phyloP scores from a whole-genome alignment of 805 yeast species.

The Saccharomycopsis sp. region DNA sequence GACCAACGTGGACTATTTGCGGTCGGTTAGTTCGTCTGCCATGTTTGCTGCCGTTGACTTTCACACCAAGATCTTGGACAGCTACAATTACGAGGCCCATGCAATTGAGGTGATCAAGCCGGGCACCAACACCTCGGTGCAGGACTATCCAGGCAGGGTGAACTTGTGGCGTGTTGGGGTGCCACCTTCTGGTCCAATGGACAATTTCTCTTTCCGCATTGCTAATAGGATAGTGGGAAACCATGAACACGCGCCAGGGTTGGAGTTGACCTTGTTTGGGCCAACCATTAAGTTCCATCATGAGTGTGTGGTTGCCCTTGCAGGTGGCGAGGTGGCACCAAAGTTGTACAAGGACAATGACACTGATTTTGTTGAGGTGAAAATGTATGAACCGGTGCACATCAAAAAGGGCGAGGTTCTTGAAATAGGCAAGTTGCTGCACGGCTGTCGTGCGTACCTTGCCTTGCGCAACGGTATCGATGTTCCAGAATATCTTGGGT shows the following conservation, averaged over 20 bases:
- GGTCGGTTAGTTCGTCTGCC: slow-evolving; percentile 72
- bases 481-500: slow-evolving; percentile 87
- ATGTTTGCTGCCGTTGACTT: slow-evolving; percentile 81
- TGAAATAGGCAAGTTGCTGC: slow-evolving; percentile 66
- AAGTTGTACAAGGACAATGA: slow-evolving; percentile 5
- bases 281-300: slow-evolving; percentile 81
- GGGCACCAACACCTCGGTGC: slow-evolving; percentile 94
- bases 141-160: slow-evolving; percentile 88
- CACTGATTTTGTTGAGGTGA: slow-evolving; percentile 2
- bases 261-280: slow-evolving; percentile 82
- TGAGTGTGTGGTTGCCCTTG: slow-evolving; percentile 65
- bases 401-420: slow-evolving; percentile 70
- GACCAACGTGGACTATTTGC: slow-evolving; percentile 82
- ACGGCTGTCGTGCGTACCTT: slow-evolving; percentile 85
- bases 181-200: slow-evolving; percentile 99
- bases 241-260: slow-evolving; percentile 70
- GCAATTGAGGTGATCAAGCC: slow-evolving; percentile 83
- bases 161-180: slow-evolving; percentile 91
- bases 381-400: slow-evolving; percentile 64
- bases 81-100: slow-evolving; percentile 66
- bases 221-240: slow-evolving; percentile 92
- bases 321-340: slow-evolving; percentile 77
- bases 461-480: slow-evolving; percentile 91
- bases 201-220: slow-evolving; percentile 76
- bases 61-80: slow-evolving; percentile 80